Evolutionary conservation across 176 grass and related monocot species (phyloP).

Genomic region (Lolium multiflorum): DNA sequence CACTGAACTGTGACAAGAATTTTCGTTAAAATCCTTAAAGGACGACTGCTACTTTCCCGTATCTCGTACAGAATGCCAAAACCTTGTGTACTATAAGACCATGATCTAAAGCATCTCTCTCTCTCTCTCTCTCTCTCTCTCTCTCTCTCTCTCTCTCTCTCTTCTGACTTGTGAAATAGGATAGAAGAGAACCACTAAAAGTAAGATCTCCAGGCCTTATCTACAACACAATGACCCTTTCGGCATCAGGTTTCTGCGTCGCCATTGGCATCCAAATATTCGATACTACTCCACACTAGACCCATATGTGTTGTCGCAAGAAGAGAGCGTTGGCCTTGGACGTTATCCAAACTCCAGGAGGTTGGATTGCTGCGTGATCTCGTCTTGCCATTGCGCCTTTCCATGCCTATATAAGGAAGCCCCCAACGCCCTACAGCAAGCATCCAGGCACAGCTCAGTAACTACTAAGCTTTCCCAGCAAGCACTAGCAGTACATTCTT

Average conservation of each 20-base stretch:
- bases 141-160: slow-evolving; percentile 26
- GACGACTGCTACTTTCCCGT: not conserved
- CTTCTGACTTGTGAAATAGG: slow-evolving; percentile 52
- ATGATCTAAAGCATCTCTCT: slow-evolving; percentile 33
- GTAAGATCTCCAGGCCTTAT: slow-evolving; percentile 47
- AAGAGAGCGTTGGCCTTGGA: slow-evolving; percentile 21
- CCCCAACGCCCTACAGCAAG: not conserved
- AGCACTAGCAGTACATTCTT: not conserved
- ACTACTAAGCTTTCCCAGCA: not conserved
- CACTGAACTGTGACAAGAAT: not conserved
- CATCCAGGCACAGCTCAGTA: not conserved
- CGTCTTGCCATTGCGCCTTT: not conserved
- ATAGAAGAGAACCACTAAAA: slow-evolving; percentile 35
- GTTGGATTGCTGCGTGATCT: slow-evolving; percentile 28
- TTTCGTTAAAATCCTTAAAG: not conserved
- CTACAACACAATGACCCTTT: slow-evolving; percentile 21
- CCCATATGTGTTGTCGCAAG: slow-evolving; percentile 35
- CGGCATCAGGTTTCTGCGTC: slow-evolving; percentile 32
- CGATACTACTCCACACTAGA: slow-evolving; percentile 32
- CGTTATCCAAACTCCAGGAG: slow-evolving; percentile 19
- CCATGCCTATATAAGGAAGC: slow-evolving; percentile 52
- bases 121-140: too few species aligned
- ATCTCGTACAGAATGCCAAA: not conserved
- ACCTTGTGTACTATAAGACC: not conserved
- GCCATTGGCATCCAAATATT: slow-evolving; percentile 53